These are phyloP conservation scores for Alternaria viburni DNA, from an alignment of 2,329 filamentous ascomycete species.

Conservation along the genomic window DNA sequence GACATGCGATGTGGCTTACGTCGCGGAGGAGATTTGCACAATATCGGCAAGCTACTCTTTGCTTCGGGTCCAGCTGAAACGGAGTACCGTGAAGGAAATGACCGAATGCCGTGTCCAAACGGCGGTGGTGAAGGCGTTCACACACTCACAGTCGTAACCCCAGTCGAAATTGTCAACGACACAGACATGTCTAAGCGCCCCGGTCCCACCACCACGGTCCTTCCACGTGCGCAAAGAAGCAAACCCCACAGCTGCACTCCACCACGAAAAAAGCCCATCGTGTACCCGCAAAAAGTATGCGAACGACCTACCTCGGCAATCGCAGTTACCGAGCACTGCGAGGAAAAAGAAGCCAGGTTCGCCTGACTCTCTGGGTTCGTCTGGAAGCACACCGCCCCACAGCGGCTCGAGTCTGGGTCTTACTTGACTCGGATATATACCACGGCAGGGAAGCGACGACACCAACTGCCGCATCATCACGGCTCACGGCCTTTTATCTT, in stretches of 20 bases:
- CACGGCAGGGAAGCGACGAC: neutral
- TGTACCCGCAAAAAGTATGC: neutral
- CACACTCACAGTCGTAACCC: neutral
- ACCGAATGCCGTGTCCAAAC: neutral
- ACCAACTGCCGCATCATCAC: neutral
- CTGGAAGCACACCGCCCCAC: neutral
- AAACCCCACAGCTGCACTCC: neutral
- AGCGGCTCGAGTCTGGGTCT: neutral
- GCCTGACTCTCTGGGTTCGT: neutral
- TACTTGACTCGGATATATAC: neutral
- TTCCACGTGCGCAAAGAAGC: neutral
- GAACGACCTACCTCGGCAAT: neutral
- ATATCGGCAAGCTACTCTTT: neutral
- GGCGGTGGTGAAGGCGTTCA: neutral
- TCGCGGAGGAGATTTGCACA: neutral
- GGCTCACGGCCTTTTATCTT: neutral
- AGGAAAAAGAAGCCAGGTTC: neutral
- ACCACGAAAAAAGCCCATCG: neutral
- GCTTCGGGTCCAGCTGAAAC: neutral
- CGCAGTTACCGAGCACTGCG: neutral
- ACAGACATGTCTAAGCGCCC: neutral
- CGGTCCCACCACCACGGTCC: no score
- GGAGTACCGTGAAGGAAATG: neutral
- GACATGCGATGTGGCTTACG: fast-evolving
- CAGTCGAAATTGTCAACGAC: neutral